phyloP scores from a whole-genome alignment of 2,329 filamentous ascomycete species.

The Aspergillus melleus region DNA sequence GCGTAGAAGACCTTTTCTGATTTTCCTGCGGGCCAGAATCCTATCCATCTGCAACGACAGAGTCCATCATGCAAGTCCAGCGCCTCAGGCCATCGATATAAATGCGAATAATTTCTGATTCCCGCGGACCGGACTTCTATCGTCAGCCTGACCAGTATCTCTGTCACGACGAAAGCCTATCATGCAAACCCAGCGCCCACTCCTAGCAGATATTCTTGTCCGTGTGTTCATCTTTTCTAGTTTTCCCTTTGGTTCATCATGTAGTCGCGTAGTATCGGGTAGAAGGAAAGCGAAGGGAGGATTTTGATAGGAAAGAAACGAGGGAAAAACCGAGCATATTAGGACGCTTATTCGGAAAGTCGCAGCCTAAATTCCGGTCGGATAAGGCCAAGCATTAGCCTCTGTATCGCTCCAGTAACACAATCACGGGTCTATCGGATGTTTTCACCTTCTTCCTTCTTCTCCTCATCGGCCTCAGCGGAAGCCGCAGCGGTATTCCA shows the following conservation, averaged over 20 bases:
- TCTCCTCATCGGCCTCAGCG: conserved; percentile 64
- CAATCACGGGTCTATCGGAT: not conserved
- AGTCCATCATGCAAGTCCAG: too few relatives aligned
- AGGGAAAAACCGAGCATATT: conserved; percentile 33
- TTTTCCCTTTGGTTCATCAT: conserved; percentile 40
- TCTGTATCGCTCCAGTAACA: too few relatives aligned
- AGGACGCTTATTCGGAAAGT: conserved; percentile 85
- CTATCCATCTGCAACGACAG: too few relatives aligned
- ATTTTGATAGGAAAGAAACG: conserved; percentile 34
- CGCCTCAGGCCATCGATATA: too few relatives aligned
- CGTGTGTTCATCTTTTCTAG: conserved; percentile 37
- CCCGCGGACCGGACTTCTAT: too few relatives aligned
- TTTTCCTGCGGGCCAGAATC: conserved; percentile 33
- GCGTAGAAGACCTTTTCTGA: not conserved
- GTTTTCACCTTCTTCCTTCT: conserved; percentile 37
- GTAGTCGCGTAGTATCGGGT: conserved; percentile 40
- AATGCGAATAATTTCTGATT: too few relatives aligned
- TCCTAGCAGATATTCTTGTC: conserved; percentile 40
- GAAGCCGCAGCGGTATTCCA: conserved; percentile 67
- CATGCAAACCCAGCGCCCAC: conserved; percentile 38
- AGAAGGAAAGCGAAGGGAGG: conserved; percentile 38
- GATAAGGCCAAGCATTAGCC: conserved; percentile 49
- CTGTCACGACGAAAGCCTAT: conserved; percentile 30
- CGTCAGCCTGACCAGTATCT: conserved; percentile 31
- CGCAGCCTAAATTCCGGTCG: conserved; percentile 97